Base-by-base conservation (phyloP, 495 filamentous ascomycete genomes). In the Talaromyces ruber region DNA sequence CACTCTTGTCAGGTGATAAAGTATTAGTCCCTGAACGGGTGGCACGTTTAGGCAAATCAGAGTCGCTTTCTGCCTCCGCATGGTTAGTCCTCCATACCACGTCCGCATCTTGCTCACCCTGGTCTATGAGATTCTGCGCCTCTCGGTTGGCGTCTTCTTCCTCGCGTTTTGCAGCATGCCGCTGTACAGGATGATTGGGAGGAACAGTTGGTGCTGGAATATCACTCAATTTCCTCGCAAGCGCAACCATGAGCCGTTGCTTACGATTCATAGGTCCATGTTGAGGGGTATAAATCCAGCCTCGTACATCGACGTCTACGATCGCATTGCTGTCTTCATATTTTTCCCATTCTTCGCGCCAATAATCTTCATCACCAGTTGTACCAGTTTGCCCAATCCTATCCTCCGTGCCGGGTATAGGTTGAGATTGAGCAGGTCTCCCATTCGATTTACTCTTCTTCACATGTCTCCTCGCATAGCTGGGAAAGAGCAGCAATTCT, bases 401-500 rank as follows among this genome's bases (percentile, higher is more conserved):
- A 11, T 73, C 69, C 7, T 62, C n/a, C 2, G 52, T 52, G 6
- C 53, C 64, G n/a, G 60, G 66, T n/a, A 70, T 62, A 57, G 74
- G 70, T 61, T 70, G 70, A 22, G 68, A 66, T 26, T 65, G 60
- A 8, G 68, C 67, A 18, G 70, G 63, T 12, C 64, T 55, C 22
- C 73, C 54, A 63, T 39, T 32, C 52, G 22, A 58, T 68, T 21
- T 60, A 50, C 3, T 53, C 30, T 21, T 61, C 50, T 71, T 63
- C 18, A 65, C 56, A 72, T 95, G 82, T 67, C 80, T 81, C 71
- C 90, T 79, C 50, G 90, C 89, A 75, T 98, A 95, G 67, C 90
- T 93, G 7, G 94, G 94, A 68, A 97, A 99, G 14, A 98, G 67
- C 11, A 98, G 82, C 85, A 99, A 89, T 76, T 97, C 90, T 74